These are phyloP conservation scores for Trichophyton schoenleinii DNA, from an alignment of 2,329 filamentous ascomycete species.

Conservation along the genomic window DNA sequence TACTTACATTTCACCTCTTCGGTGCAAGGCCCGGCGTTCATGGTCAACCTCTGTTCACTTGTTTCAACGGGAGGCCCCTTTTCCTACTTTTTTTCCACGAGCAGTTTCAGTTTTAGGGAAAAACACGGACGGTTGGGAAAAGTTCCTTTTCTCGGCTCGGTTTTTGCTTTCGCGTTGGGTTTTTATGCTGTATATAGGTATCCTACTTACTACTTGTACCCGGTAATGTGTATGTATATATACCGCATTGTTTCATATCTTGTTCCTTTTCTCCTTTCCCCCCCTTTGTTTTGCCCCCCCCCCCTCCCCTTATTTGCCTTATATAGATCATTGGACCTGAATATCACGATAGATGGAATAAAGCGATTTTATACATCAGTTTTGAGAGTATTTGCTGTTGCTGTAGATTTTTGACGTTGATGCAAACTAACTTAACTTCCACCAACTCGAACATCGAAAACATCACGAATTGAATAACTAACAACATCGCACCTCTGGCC, in stretches of 20 bases:
- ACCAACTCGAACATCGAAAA: too few relatives aligned
- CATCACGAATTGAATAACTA: too few relatives aligned
- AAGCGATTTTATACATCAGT: not conserved
- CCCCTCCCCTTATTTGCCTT: not conserved
- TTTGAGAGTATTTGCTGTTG: too few relatives aligned
- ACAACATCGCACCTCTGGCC: too few relatives aligned
- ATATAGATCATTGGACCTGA: not conserved
- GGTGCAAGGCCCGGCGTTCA: too few relatives aligned
- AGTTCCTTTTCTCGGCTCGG: not conserved
- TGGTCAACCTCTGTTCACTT: too few relatives aligned
- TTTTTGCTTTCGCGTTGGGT: not conserved
- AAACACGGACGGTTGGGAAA: not conserved
- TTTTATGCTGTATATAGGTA: not conserved
- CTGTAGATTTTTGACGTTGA: too few relatives aligned
- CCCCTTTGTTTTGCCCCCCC: too few relatives aligned
- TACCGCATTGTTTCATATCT: not conserved
- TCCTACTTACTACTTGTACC: not conserved
- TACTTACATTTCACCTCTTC: too few relatives aligned
- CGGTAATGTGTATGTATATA: conserved; percentile 1
- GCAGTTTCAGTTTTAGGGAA: not conserved
- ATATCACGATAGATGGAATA: not conserved
- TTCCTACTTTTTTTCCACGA: too few relatives aligned
- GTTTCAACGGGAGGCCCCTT: too few relatives aligned
- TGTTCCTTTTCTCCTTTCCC: not conserved
- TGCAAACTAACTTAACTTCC: too few relatives aligned